Base-by-base conservation (phyloP, 2,329 filamentous ascomycete species). In the Exophiala bonariae region DNA sequence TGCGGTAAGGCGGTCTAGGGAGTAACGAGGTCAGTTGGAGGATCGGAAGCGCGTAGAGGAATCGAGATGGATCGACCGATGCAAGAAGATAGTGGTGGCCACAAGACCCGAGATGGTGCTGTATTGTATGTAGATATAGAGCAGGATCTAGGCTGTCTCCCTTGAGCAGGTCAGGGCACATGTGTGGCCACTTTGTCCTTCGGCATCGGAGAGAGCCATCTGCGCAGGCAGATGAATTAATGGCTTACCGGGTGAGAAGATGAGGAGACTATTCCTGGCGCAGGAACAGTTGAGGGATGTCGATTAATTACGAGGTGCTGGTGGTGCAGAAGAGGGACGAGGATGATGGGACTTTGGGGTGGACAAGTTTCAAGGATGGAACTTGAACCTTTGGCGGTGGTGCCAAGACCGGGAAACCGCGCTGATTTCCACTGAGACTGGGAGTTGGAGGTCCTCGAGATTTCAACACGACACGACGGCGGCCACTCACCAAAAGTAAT, bases 1-100 rank as follows among this genome's bases (percentile, higher is more conserved):
- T 31, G 63, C 63, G 53, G 71, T n/a, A 62, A 65, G 10, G 64
- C 59, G 52, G 68, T 60, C 71, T 74, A 44, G 10, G 33, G 39
- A 36, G 22, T 26, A 23, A 30, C 14, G 7, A 36, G 23, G 57
- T 58, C 40, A 58, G 57, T 53, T 52, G 52, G 38, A 36, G n/a
- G 32, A n/a, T 16, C 32, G 22, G 20, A 34, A 45, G 30, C 9
- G 43, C 42, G 39, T 35, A 32, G 18, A 17, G 14, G 10, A 20
- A 26, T 26, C 8, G 32, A 22, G 17, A 20, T 23, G 41, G 33
- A 34, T n/a, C 16, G 14, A 10, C 31, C 33, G n/a, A 36, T 19
- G 28, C 28, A 35, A 19, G 32, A 20, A 20, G 23, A 17, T 19
- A 11, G 42, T 23, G 19, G 41, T 10, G 20, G 28, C 40, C 44